Percentiles rank a stretch among this genome's conserved stretches.
Conservation (phyloP, 495 filamentous ascomycete species). For the Entonaema liquescens region DNA sequence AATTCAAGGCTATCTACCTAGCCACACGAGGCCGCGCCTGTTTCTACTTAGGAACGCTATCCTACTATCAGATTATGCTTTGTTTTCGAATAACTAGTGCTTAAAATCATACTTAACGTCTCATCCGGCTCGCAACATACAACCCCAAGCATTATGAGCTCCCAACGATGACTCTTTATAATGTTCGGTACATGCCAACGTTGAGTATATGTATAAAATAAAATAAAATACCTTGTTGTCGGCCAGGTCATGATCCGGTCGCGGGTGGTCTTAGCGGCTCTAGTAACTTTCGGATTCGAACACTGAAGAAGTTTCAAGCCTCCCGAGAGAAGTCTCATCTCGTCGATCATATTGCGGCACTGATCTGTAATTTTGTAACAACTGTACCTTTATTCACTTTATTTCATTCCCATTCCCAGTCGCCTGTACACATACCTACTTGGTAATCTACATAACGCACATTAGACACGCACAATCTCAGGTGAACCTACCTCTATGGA, state of each 20-base stretch:
- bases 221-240: constrained; percentile 21
- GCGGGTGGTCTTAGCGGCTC: constrained; percentile 37
- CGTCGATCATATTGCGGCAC: constrained; percentile 25
- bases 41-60: not conserved
- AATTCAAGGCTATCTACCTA: too few species aligned
- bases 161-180: constrained; percentile 2
- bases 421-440: too few species aligned
- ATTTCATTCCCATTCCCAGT: not conserved
- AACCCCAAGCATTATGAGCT: not conserved
- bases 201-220: too few species aligned
- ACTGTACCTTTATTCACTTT: not conserved
- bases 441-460: too few species aligned
- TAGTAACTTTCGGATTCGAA: constrained; percentile 34
- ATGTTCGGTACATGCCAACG: constrained; percentile 39
- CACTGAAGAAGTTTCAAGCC: constrained; percentile 48
- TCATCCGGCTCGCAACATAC: too few species aligned
- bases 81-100: too few species aligned
- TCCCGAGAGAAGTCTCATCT: constrained; percentile 46
- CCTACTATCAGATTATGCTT: not conserved
- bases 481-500: too few species aligned
- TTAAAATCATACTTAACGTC: too few species aligned
- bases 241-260: constrained; percentile 49
- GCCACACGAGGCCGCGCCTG: too few species aligned
- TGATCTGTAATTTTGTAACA: not conserved
- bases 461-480: too few species aligned